Conservation (phyloP, 148 eudicot genomes). For the Rheum nobile region DNA sequence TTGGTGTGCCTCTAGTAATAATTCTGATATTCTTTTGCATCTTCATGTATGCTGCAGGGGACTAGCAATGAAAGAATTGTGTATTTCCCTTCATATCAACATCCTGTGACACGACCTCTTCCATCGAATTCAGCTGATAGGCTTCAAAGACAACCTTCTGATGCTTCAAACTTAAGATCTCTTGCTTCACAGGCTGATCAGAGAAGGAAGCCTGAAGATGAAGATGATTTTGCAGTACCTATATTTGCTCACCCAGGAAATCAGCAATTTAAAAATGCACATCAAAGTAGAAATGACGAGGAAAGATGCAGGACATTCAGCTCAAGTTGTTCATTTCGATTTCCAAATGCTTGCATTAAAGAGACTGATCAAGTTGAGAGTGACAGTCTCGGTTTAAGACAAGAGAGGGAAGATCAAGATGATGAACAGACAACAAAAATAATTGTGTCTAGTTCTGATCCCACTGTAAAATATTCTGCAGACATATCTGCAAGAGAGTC, state of each 20-base stretch:
- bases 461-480: constrained; percentile 14
- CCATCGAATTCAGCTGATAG: constrained; percentile 28
- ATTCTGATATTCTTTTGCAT: not conserved
- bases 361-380: constrained; percentile 17
- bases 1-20: not conserved
- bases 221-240: constrained; percentile 79
- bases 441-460: constrained; percentile 12
- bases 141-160: constrained; percentile 22
- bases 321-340: constrained; percentile 10
- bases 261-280: constrained; percentile 13
- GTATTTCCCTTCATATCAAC: constrained; percentile 28
- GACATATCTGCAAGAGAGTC: constrained; percentile 16
- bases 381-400: constrained; percentile 18
- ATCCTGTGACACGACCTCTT: constrained; percentile 13
- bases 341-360: constrained; percentile 17
- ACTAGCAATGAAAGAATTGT: constrained; percentile 28
- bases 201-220: constrained; percentile 32
- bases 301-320: constrained; percentile 8
- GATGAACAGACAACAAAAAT: constrained; percentile 21
- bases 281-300: not conserved
- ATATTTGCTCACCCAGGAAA: constrained; percentile 40
- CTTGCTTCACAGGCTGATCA: constrained; percentile 19
- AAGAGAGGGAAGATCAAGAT: constrained; percentile 18
- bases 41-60: constrained; percentile 32
- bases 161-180: constrained; percentile 23